Conservation (phyloP, 495 filamentous ascomycete species). For the Amniculicola lignicola region DNA sequence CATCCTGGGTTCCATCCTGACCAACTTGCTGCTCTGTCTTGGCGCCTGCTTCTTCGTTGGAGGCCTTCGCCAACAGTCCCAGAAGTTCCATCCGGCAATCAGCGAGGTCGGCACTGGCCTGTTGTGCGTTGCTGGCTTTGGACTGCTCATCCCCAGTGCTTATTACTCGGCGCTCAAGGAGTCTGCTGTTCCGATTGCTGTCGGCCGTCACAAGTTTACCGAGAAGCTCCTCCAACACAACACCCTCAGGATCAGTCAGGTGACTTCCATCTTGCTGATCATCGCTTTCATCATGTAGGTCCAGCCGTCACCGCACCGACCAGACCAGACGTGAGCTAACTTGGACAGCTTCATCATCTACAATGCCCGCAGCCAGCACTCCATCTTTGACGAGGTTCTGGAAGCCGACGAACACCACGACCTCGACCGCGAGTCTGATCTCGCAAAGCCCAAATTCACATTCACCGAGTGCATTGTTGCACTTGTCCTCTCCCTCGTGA, state of each 20-base stretch:
- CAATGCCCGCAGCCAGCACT: slow-evolving; percentile 78
- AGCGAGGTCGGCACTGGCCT: slow-evolving; percentile 82
- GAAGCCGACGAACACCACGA: slow-evolving; percentile 69
- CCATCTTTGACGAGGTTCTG: slow-evolving; percentile 71
- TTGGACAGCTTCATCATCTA: slow-evolving; percentile 62
- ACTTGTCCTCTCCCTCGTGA: slow-evolving; percentile 61
- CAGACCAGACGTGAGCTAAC: background rate
- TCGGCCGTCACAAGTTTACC: slow-evolving; percentile 28
- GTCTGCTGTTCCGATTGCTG: slow-evolving; percentile 9
- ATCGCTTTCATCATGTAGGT: slow-evolving; percentile 60
- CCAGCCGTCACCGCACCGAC: background rate
- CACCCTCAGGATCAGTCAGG: slow-evolving; percentile 61
- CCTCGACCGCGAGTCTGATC: slow-evolving; percentile 63
- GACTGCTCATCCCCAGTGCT: slow-evolving; percentile 35
- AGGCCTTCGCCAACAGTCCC: slow-evolving; percentile 54
- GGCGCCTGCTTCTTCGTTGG: slow-evolving; percentile 77
- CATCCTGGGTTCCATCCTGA: slow-evolving; percentile 75
- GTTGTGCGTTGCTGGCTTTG: slow-evolving; percentile 64
- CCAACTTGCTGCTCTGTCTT: slow-evolving; percentile 68
- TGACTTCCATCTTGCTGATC: slow-evolving; percentile 72
- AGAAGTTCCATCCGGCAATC: slow-evolving; percentile 70
- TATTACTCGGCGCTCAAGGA: slow-evolving; percentile 41
- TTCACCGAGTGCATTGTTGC: slow-evolving; percentile 70
- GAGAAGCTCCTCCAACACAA: slow-evolving; percentile 25
- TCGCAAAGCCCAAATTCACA: slow-evolving; percentile 68